Conservation (phyloP, 805 yeast species). For the Metschnikowia koreensis region DNA sequence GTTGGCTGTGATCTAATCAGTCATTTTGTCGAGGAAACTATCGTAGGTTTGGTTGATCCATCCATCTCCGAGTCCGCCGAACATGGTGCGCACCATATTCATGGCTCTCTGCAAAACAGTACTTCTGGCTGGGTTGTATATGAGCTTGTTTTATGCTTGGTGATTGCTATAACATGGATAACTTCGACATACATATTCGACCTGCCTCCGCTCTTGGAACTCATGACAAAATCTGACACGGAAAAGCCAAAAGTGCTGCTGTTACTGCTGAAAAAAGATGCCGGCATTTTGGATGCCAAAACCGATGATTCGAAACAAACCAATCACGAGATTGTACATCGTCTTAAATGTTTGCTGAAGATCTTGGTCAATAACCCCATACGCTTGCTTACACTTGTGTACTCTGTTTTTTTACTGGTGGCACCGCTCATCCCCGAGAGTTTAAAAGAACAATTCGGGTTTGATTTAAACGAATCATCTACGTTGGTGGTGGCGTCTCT, state of each 20-base stretch:
- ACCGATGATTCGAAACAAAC: background rate
- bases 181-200: slow-evolving; percentile 37
- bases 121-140: slow-evolving; percentile 29
- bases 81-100: slow-evolving; percentile 42
- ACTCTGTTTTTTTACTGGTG: slow-evolving; percentile 38
- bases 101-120: slow-evolving; percentile 23
- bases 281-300: slow-evolving; percentile 1
- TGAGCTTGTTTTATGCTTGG: slow-evolving; percentile 24
- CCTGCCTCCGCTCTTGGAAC: slow-evolving; percentile 32
- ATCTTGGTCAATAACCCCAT: slow-evolving; percentile 38
- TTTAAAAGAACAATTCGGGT: slow-evolving; percentile 26
- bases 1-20: slow-evolving; percentile 88
- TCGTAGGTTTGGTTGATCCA: slow-evolving; percentile 36
- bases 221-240: slow-evolving; percentile 19
- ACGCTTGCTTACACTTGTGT: slow-evolving; percentile 45
- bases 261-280: background rate
- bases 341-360: slow-evolving; percentile 3
- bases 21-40: slow-evolving; percentile 78
- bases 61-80: slow-evolving; percentile 19
- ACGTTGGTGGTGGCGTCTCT: slow-evolving; percentile 45
- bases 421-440: slow-evolving; percentile 40
- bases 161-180: slow-evolving; percentile 24
- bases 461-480: slow-evolving; percentile 45
- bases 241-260: background rate
- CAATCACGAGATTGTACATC: background rate